Evolutionary conservation across 2,329 filamentous ascomycete genomes (phyloP), one percentile per base, ranked within the genome.

Genomic region (Aspergillus brasiliensis): DNA sequence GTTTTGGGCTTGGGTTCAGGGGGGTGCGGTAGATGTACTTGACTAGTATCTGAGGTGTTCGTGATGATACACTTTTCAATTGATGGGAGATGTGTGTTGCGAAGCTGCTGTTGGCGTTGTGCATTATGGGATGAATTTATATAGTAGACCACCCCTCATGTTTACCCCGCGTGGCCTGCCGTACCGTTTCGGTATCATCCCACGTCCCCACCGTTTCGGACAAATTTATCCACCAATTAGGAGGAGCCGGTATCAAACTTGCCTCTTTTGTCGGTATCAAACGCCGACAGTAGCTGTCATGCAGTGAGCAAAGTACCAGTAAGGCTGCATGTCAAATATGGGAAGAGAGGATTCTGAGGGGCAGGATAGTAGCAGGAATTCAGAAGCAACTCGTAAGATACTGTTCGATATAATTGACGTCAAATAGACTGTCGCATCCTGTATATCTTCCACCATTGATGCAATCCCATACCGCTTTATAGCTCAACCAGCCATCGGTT

Each of bases 151-250:
- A 28, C 52, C 52, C 52, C 52, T 55, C 52, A 55, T 52, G 37
- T 55, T 54, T 54, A 54, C 51, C 51, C 51, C 51, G 51, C 51
- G 51, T 54, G 51, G 17, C 38, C 19, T 27, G 51, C 38, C 25
- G 40, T 54, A 44, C 51, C 37, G 51, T 40, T 37, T 25, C 21
- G 51, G 38, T 42, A 54, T 44, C 51, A 40, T 27, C 40, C 51
- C 38, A 54, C 51, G 37, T 42, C 51, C 17, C 51, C 37, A 42
- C 51, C 37, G 37, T 40, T 23, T 27, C 51, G 51, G 51, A 54
- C 15, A 2, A 8, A 44, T 54, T 54, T 54, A 37, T 54, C 51
- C 51, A 44, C 51, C 51, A 54, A 54, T 54, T 4, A 54, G 7
- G 7, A 13, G 11, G 19, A 6, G 7, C 15, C 34, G 21, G 37